Conservation (phyloP, 2,329 filamentous ascomycete species). For the Paraconiothyrium sp. region DNA sequence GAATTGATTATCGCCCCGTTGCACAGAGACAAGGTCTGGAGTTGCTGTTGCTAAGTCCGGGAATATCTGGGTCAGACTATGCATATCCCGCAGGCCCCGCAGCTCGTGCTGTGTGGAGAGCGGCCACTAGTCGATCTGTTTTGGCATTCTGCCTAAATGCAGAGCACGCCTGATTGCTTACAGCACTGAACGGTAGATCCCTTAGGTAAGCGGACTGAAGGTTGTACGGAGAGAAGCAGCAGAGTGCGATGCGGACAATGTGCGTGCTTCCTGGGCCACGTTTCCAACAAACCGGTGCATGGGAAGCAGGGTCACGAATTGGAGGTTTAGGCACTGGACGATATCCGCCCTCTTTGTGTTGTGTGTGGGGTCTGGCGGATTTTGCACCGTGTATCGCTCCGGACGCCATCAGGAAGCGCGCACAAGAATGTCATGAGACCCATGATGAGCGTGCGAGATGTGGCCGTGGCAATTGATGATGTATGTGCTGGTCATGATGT, state of each 20-base stretch:
- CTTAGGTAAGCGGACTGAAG: not conserved
- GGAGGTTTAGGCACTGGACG: not conserved
- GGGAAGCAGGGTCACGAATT: not conserved
- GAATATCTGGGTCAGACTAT: slow-evolving; percentile 1
- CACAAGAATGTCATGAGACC: no score
- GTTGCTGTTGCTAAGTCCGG: not conserved
- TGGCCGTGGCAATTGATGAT: no score
- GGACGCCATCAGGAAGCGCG: no score
- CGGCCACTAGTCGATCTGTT: slow-evolving; percentile 12
- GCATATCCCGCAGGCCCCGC: slow-evolving; percentile 1
- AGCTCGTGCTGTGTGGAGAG: slow-evolving; percentile 10
- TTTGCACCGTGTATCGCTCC: no score
- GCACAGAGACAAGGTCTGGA: not conserved
- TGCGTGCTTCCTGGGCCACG: not conserved
- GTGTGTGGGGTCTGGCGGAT: no score
- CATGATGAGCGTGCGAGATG: no score
- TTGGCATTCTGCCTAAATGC: slow-evolving; percentile 11
- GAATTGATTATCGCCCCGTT: not conserved
- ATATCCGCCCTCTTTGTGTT: not conserved
- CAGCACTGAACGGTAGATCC: slow-evolving; percentile 1
- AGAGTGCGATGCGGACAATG: not conserved
- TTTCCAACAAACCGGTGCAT: not conserved
- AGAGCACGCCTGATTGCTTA: slow-evolving; percentile 12
- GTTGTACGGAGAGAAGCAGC: not conserved
- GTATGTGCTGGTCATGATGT: no score